Base-by-base conservation (phyloP, 306 rosid genomes). In the Cicer judaicum region DNA sequence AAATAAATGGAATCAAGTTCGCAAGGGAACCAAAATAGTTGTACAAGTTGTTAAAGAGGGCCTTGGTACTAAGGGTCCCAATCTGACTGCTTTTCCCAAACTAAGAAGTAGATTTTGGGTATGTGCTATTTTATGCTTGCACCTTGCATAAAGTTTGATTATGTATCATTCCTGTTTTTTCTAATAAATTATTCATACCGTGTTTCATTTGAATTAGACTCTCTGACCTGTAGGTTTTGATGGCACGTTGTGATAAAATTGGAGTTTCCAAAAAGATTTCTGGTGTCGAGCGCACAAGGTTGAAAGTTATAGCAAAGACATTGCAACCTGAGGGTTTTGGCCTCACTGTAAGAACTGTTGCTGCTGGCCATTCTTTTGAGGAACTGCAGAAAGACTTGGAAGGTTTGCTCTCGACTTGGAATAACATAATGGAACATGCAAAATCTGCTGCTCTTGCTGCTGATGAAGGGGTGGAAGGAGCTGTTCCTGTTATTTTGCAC, bases 11-110 rank as follows among this genome's bases (percentile, higher is more conserved):
- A 70, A 39, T 71, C 79, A 65, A 81, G 99, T 92, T 85, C 84
- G 88, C 75, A 87, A 89, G 82, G 93, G 99, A 67, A 92, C 99
- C 78, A 94, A 94, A 87, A 79, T 90, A 60, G 70, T 94, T 74
- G 99, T 94, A 63, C 99, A 94, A 85, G 99, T 94, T 80, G 93
- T 88, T 81, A 94, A 94, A 86, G 97, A 90, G 85, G 99, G 94
- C 59, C 80, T 92, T 66, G 99, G 99, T 78, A 79, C 95, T 24
- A 92, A 94, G 82, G 93, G 99, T 73, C 99, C 99, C 36, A 86
- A 84, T 21, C 74, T 94, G 69, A 90, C 99, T 54, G 89, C 99
- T 70, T 87, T 85, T 80, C 97, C 99, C 65, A 88, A 78, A 82
- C 82, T 94, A 80, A 86, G 84, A 85, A 92, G 99, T 85, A 87